A percentile compares a stretch with the other conserved stretches of the same genome.
phyloP scores from a whole-genome alignment of 163 green algal species.

The Chlamydomonas reinhardtii region DNA sequence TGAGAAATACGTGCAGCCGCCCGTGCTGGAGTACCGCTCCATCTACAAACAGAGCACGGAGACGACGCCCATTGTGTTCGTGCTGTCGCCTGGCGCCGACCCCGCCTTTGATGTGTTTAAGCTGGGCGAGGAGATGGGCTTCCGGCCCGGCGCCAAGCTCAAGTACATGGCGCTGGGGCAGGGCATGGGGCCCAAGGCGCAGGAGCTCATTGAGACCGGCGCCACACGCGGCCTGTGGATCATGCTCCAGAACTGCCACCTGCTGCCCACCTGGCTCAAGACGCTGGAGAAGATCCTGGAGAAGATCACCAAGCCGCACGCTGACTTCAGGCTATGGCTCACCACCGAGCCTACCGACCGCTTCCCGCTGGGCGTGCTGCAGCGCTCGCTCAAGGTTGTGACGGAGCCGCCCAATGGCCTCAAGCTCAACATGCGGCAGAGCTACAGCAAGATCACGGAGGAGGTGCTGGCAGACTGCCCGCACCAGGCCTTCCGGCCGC shows the following conservation, averaged over 20 bases:
- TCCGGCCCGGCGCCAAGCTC: slow-evolving; percentile 82
- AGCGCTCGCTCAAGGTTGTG: slow-evolving; percentile 90
- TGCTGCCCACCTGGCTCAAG: slow-evolving; percentile 87
- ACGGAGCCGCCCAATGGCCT: slow-evolving; percentile 93
- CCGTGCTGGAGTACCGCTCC: slow-evolving; percentile 80
- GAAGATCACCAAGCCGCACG: slow-evolving; percentile 81
- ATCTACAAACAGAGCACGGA: slow-evolving; percentile 83
- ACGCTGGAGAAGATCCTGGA: slow-evolving; percentile 93
- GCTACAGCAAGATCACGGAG: slow-evolving; percentile 90
- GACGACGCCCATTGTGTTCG: slow-evolving; percentile 89
- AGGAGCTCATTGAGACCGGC: slow-evolving; percentile 85
- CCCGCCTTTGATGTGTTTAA: slow-evolving; percentile 92
- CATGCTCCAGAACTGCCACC: slow-evolving; percentile 80
- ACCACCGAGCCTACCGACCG: slow-evolving; percentile 88
- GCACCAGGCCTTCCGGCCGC: slow-evolving; percentile 82
- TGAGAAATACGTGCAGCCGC: slow-evolving; percentile 71
- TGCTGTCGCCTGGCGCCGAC: slow-evolving; percentile 89
- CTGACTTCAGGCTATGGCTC: slow-evolving; percentile 92
- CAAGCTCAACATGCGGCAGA: slow-evolving; percentile 91
- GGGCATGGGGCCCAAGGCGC: slow-evolving; percentile 88
- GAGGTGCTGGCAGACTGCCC: slow-evolving; percentile 81
- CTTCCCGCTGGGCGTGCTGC: slow-evolving; percentile 90
- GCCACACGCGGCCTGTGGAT: slow-evolving; percentile 86
- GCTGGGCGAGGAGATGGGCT: slow-evolving; percentile 91
- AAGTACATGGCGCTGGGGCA: slow-evolving; percentile 95